Evolutionary conservation across 2,329 filamentous ascomycete species (phyloP), one percentile per base, ranked within the genome.

Genomic region (Monosporascus sp.): DNA sequence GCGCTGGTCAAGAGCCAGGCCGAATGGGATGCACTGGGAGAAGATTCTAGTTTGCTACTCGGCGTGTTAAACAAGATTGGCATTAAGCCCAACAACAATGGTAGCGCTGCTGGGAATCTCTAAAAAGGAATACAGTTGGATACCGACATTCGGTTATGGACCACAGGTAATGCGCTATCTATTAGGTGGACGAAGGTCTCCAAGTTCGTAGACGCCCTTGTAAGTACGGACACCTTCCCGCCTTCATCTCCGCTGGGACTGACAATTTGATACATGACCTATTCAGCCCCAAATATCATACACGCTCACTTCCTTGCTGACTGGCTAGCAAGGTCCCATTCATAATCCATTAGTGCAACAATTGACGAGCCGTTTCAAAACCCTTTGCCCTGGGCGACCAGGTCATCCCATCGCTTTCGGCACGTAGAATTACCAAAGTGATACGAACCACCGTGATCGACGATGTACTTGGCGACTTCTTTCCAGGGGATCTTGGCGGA

Each of bases 391-490:
- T 65, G 55, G 17, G 62, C 57, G 35, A 70, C 63, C 48, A 80
- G 64, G 51, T 77, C 72, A 52, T 80, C 73, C 77, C 79, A 86
- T 54, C 79, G 77, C 69, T 80, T 82, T 37, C 77, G 77, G 59
- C 81, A 83, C 0, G 82, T 83, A 11, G 78, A 75, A 57, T 79
- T 76, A 8, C 81, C 81, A 61, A 86, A 87, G 47, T 71, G 72
- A 63, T 86, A 86, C 3, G 77, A 77, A 2, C 80, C 81, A 1
- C 80, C 81, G 41, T 77, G 66, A 0, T 70, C 57, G 15, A 62
- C 60, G 39, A 86, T 84, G 58, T 79, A 79, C 20, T 78, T 70
- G 1, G 79, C 76, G 2, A 86, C 78, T 25, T 72, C 66, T 62
- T 82, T 82, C 83, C 83, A 87, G 2, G 78, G 72, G 11, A 80